These are phyloP conservation scores for Spatholobus suberectus DNA, from an alignment of 306 rosid species.

Conservation along the genomic window DNA sequence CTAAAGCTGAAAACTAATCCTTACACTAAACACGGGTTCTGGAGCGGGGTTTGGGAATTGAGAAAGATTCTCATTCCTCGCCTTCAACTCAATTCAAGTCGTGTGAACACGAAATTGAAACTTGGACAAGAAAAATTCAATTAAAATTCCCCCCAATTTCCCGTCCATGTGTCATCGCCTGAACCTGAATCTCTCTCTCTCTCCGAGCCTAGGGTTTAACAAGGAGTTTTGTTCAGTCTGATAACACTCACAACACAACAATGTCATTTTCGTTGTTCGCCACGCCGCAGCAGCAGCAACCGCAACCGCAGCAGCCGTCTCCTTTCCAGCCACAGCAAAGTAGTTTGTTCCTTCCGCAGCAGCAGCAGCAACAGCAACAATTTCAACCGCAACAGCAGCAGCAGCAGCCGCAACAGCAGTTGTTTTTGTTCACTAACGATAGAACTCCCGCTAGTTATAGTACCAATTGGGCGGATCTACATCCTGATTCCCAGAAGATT, in stretches of 20 bases:
- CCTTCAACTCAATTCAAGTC: background rate
- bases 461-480: slow-evolving; percentile 94
- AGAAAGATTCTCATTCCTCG: background rate
- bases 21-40: no score
- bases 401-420: slow-evolving; percentile 46
- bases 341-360: slow-evolving; percentile 51
- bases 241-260: slow-evolving; percentile 12
- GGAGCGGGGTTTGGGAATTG: slow-evolving; percentile 25
- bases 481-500: slow-evolving; percentile 91
- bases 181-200: slow-evolving; percentile 11
- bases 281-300: slow-evolving; percentile 67
- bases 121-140: background rate
- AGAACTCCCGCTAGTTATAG: slow-evolving; percentile 82
- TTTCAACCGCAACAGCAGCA: slow-evolving; percentile 42
- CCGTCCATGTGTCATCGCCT: background rate
- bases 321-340: slow-evolving; percentile 54
- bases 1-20: no score
- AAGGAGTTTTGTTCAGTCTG: slow-evolving; percentile 35
- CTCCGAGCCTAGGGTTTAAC: slow-evolving; percentile 71
- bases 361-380: slow-evolving; percentile 46
- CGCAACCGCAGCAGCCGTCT: slow-evolving; percentile 54
- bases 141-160: slow-evolving; percentile 11
- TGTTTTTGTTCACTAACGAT: slow-evolving; percentile 77
- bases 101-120: slow-evolving; percentile 6
- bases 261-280: slow-evolving; percentile 87